Base-by-base conservation (phyloP, 805 yeast species). In the Pichia rugopelliculosa region DNA sequence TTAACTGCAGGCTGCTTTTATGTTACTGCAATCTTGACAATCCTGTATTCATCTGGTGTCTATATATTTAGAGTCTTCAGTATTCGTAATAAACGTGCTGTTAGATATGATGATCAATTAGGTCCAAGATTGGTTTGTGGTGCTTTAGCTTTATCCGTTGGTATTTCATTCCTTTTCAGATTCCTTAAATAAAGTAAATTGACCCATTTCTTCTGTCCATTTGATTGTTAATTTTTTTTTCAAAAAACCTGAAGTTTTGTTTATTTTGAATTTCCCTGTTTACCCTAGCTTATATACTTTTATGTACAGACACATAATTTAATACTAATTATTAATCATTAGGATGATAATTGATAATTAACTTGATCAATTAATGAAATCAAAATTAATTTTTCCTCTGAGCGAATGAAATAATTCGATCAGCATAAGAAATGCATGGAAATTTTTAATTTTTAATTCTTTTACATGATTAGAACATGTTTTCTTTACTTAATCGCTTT, bases 1-100 rank as follows among this genome's bases (percentile, higher is more conserved):
- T 74, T 87, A 39, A 93, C 96, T 0, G 82, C 96, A 1, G 73
- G 88, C 46, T 95, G 95, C 15, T 93, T 93, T 68, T 89, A 86
- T 67, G 46, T 87, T 11, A 79, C 95, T 18, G 87, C 98, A 0
- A 70, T 87, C 26, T 69, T 79, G 49, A 84, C 95, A 10, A 76
- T 90, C 42, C 37, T 71, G 12, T 91, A 91, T 62, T 77, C 96
- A 12, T 75, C 85, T 15, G 76, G 72, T 55, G 77, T 78, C 57
- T 93, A 89, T 67, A 67, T 89, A 40, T 83, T 84, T 79, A 80
- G 99, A 65, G 91, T 88, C 6, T 64, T 80, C 43, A 83, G 83
- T 60, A 87, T 93, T 56, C 80, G 99, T 62, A 75, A 79, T 54
- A 87, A 89, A 70, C 79, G 80, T 52, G 88, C 95, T 4, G 84